Conservation (phyloP, 345 rosid species). For the Pugionium cornutum region DNA sequence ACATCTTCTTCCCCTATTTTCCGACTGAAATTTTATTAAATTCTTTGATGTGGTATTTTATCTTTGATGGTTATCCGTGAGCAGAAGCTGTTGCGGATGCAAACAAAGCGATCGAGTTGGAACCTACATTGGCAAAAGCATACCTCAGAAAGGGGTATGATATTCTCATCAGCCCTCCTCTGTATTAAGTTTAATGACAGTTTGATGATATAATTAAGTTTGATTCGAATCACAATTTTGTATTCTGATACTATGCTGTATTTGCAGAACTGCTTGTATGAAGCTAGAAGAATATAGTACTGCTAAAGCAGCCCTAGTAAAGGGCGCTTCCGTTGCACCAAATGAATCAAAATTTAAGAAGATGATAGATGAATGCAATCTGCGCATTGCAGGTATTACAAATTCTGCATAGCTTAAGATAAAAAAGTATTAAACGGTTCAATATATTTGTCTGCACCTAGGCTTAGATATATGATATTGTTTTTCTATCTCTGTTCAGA, state of each 20-base stretch:
- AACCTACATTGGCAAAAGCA: conserved; percentile 59
- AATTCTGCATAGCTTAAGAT: neutral
- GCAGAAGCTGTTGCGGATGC: conserved; percentile 85
- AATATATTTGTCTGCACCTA: neutral
- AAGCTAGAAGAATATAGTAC: conserved; percentile 66
- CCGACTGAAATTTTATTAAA: conserved; percentile 8
- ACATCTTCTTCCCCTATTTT: neutral
- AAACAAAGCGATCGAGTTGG: conserved; percentile 66
- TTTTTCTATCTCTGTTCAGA: conserved; percentile 37
- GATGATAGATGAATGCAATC: conserved; percentile 59
- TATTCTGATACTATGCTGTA: conserved; percentile 9
- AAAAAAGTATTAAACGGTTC: neutral
- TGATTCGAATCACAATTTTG: neutral
- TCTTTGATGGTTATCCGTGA: conserved; percentile 17
- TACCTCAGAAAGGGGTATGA: conserved; percentile 75
- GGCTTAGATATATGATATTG: neutral
- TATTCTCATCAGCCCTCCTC: neutral
- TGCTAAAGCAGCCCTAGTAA: conserved; percentile 69
- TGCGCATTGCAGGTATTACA: conserved; percentile 50
- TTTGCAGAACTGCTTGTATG: conserved; percentile 64
- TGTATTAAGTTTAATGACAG: neutral
- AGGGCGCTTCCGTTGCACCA: conserved; percentile 52
- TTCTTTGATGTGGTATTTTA: neutral
- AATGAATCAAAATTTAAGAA: conserved; percentile 48
- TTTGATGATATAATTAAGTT: neutral